Evolutionary conservation across 139 green algal genomes (phyloP).

Genomic region (Parachlorella kessleri): DNA sequence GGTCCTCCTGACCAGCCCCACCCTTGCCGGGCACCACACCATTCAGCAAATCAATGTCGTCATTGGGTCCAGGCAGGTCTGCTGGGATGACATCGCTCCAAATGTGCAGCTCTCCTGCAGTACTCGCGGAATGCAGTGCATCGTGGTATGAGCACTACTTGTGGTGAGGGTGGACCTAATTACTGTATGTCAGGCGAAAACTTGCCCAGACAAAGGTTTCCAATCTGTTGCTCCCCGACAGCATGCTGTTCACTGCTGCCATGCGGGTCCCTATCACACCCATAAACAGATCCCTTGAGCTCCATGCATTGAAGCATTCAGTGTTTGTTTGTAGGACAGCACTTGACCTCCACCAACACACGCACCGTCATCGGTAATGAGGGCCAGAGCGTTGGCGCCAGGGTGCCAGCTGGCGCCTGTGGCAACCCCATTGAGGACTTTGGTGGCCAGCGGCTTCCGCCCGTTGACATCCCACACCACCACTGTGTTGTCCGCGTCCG

Average conservation of each 20-base stretch:
- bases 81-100: conserved; percentile 66
- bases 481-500: conserved; percentile 59
- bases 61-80: conserved; percentile 35
- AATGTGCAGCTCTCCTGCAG: conserved; percentile 57
- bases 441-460: conserved; percentile 22
- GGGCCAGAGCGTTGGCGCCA: conserved; percentile 61
- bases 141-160: too few relatives aligned
- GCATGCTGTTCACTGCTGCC: too few relatives aligned
- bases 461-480: conserved; percentile 71
- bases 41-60: conserved; percentile 28
- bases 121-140: too few relatives aligned
- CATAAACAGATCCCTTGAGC: too few relatives aligned
- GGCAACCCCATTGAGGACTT: conserved; percentile 16
- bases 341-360: too few relatives aligned
- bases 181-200: too few relatives aligned
- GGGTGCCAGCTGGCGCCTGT: conserved; percentile 75
- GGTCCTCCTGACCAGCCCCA: neutral
- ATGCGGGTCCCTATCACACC: neutral
- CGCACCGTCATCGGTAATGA: conserved; percentile 58
- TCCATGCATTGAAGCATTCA: too few relatives aligned
- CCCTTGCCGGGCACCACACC: neutral
- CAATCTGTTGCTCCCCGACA: too few relatives aligned
- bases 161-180: too few relatives aligned
- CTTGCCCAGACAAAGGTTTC: too few relatives aligned
- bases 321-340: too few relatives aligned